Base-by-base conservation (phyloP, 2,329 filamentous ascomycete genomes). In the Trichoderma cornu-damae region DNA sequence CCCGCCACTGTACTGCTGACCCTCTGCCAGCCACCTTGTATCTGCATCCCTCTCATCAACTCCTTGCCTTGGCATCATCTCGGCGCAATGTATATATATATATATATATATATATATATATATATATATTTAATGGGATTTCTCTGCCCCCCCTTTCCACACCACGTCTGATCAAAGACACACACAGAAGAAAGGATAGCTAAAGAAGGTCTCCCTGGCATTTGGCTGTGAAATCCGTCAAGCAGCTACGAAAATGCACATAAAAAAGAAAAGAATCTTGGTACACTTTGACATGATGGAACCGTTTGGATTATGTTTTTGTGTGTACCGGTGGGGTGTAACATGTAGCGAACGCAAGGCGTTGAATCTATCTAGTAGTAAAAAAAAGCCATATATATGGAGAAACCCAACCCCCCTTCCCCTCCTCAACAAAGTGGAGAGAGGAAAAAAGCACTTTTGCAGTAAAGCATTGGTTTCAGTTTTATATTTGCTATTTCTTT, bases 41-140 rank as follows among this genome's bases (percentile, higher is more conserved):
- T 37, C 24, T 30, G 20, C 37, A 32, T 16, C 34, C n/a, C 28
- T 20, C 40, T 57, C 47, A 28, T 54, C 56, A 63, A 64, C 63
- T 52, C 28, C 34, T 65, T 58, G 61, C 62, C 52, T 64, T 63
- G 68, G 69, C 69, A 72, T 72, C 66, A 63, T 16, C 58, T 65
- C 62, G 67, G 69, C 69, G 69, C 65, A 69, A 60, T 65, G 59
- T 64, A 28, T 32, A 66, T 52, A n/a, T n/a, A n/a, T n/a, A n/a
- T n/a, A n/a, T n/a, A n/a, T n/a, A n/a, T n/a, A n/a, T n/a, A n/a
- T n/a, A n/a, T n/a, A n/a, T n/a, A n/a, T n/a, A n/a, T n/a, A n/a
- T n/a, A n/a, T n/a, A n/a, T n/a, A n/a, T n/a, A n/a, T 18, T 63
- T 67, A 60, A 63, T 62, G 34, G 40, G n/a, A 52, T 9, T 48